Percentiles rank a stretch among this genome's conserved stretches.
phyloP scores from a whole-genome alignment of 2,329 filamentous ascomycete species.

The Nemania sp. region DNA sequence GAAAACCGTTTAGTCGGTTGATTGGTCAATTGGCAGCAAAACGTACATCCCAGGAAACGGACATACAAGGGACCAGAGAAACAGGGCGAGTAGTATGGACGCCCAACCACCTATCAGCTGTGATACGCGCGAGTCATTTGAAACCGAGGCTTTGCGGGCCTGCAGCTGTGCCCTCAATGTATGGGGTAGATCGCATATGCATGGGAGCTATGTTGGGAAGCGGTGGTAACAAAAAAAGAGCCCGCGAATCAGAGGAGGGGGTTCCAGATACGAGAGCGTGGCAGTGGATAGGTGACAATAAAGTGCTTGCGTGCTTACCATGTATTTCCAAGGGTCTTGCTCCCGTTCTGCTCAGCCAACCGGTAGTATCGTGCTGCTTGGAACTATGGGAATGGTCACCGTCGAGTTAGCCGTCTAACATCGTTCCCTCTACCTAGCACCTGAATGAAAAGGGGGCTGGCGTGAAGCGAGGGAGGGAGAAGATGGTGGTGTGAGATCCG shows the following conservation, averaged over 20 bases:
- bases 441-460: conserved; percentile 5
- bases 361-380: conserved; percentile 88
- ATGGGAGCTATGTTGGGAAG: conserved; percentile 16
- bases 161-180: conserved; percentile 32
- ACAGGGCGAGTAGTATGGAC: conserved; percentile 32
- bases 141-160: conserved; percentile 28
- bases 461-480: conserved; percentile 12
- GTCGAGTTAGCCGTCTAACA: conserved; percentile 56
- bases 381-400: conserved; percentile 70
- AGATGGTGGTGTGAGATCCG: conserved; percentile 27
- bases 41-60: conserved; percentile 21
- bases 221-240: conserved; percentile 11
- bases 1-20: conserved; percentile 24
- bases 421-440: conserved; percentile 20
- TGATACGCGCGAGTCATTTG: conserved; percentile 23
- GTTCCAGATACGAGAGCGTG: conserved; percentile 4
- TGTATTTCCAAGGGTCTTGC: conserved; percentile 89
- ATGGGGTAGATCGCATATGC: conserved; percentile 30
- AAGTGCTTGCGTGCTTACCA: conserved; percentile 72
- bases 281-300: conserved; percentile 24
- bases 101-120: conserved; percentile 42
- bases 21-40: conserved; percentile 27
- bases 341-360: conserved; percentile 83
- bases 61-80: conserved; percentile 23
- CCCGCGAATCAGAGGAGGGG: conserved; percentile 17